Conservation (phyloP, 1,284 basidiomycete species). For the Laetiporus sulphureus region DNA sequence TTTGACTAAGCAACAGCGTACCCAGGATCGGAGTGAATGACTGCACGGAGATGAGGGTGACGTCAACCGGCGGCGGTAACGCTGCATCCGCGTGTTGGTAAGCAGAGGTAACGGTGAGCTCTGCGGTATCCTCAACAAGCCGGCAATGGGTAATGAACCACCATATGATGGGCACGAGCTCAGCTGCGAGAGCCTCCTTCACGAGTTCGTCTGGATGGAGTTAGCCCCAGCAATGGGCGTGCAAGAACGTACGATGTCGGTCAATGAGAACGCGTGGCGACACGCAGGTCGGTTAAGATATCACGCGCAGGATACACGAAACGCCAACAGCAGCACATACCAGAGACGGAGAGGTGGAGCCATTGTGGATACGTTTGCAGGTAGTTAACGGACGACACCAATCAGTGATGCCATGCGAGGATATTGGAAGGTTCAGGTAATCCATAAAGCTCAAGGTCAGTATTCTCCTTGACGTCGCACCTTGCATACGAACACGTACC, state of each 20-base stretch:
- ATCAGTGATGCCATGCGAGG: no score
- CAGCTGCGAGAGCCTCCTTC: constrained; percentile 84
- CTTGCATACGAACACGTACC: constrained; percentile 43
- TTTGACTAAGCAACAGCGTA: constrained; percentile 79
- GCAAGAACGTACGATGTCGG: no score
- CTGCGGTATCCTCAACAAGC: constrained; percentile 41
- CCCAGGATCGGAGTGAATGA: constrained; percentile 91
- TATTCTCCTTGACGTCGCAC: no score
- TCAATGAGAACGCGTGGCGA: no score
- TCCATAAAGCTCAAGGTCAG: no score
- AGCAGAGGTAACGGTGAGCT: constrained; percentile 2
- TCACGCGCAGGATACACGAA: background rate
- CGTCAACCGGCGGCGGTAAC: background rate
- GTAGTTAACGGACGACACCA: no score
- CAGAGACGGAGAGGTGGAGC: no score
- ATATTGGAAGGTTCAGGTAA: no score
- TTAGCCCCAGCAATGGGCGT: no score
- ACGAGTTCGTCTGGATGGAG: constrained; percentile 71
- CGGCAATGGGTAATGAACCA: constrained; percentile 85
- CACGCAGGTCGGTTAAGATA: background rate
- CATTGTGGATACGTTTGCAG: no score
- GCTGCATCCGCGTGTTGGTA: background rate
- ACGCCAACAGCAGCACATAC: no score
- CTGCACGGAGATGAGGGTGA: constrained; percentile 63
- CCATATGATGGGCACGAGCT: constrained; percentile 85